Base-by-base conservation (phyloP, 306 rosid species). In the Cicer cuneatum region DNA sequence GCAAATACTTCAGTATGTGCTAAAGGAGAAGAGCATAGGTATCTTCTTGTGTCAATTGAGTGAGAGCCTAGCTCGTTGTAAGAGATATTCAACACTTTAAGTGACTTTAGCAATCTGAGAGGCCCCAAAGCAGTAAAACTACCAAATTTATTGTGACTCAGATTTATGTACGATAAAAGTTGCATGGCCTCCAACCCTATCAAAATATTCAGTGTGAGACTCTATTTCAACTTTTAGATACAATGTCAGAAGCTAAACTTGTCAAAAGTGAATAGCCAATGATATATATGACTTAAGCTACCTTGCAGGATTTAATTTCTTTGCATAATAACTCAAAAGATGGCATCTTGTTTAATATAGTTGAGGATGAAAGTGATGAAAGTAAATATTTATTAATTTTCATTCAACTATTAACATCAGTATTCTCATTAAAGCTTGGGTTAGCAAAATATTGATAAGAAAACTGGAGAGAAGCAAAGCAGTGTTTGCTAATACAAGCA, bases 181-280 rank as follows among this genome's bases (percentile, higher is more conserved):
- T 90, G 98, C 96, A 94, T 74, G 51, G 92, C 90, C 84, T 92
- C 96, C 90, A 94, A 74, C 43, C 98, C 99, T 94, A 86, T 86
- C 66, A 81, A 80, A 75, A 80, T 42, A 64, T 49, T 65, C 67
- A 80, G 72, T 11, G 58, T 47, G 62, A 83, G 78, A 52, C 61
- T 18, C 10, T 76, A 41, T 10, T 48, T 43, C 51, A 46, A 42
- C 37, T 12, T 37, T 45, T 24, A 62, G 63, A 71, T 51, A 60
- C 77, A 78, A 53, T 14, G 13, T 43, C 41, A 69, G 47, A 56
- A 41, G 77, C 42, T 43, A 71, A 52, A 46, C 24, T 13, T 11
- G 47, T 35, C 40, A 24, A 62, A 60, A 29, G 58, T 60, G 65
- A 29, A 69, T 49, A 21, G 5, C 71, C 64, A 70, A 68, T 8